Evolutionary conservation across 1,284 basidiomycete genomes (phyloP), one percentile per base, ranked within the genome.

Genomic region (Grifola frondosa): DNA sequence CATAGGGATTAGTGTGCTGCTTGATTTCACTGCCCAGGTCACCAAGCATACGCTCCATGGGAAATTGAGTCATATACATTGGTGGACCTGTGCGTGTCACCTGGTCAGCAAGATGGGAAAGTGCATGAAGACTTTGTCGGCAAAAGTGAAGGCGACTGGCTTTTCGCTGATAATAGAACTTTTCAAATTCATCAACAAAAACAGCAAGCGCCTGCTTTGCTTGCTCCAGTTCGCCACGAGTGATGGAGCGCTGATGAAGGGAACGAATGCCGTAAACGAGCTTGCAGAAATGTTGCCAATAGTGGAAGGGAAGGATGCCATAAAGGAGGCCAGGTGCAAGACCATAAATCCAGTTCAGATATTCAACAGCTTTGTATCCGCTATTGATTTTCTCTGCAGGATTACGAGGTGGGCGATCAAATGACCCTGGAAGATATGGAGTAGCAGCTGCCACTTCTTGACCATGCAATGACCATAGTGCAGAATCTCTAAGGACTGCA

Each of bases 381-480:
- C 56, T 59, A 19, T 44, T 49, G 9, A 63, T 56, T 35, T 64
- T 63, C 32, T 61, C 48, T 0, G 56, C 56, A 20, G 57, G 55
- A 37, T 62, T 58, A 6, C 54, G 49, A n/a, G 61, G 61, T 1
- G 56, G 50, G 3, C 48, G 50, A 29, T 56, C 61, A 42, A 58
- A 62, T 0, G 52, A 59, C 3, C 54, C 51, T 13, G 61, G 61
- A 4, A 62, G 45, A 24, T 54, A 53, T 4, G 30, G 32, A 0
- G 30, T 36, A 5, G 43, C 40, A 24, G 10, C 28, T 6, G 49
- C 56, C 22, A 62, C 52, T 1, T n/a, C 22, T 16, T 25, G 8
- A 6, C 59, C 70, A 54, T 73, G 70, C 7, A 26, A 24, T 13
- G 49, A 56, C 71, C 71, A 72, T 2, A 42, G 29, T 2, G 58